phyloP scores from a whole-genome alignment of 345 rosid species.

The Anacardium occidentale region DNA sequence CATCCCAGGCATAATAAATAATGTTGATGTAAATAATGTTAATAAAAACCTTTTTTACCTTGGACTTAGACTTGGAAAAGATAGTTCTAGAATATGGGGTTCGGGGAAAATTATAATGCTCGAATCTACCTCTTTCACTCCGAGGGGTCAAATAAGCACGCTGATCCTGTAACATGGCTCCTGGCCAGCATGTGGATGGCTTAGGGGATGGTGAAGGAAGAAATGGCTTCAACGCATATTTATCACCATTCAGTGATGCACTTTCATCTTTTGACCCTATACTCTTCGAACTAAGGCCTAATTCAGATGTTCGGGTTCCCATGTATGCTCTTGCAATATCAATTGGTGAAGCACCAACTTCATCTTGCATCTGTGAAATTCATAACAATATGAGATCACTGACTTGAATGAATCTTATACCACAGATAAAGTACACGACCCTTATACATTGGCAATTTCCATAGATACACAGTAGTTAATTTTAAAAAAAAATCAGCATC shows the following conservation, averaged over 20 bases:
- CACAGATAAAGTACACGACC: not conserved
- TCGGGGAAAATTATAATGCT: conserved; percentile 62
- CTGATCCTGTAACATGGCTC: conserved; percentile 63
- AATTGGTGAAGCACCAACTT: conserved; percentile 66
- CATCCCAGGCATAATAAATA: not conserved
- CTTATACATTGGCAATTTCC: not conserved
- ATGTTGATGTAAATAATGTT: not conserved
- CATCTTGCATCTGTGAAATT: conserved; percentile 35
- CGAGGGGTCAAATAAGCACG: conserved; percentile 59
- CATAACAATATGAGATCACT: not conserved
- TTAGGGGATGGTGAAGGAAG: conserved; percentile 50
- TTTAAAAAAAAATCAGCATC: not conserved
- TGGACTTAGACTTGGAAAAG: conserved; percentile 62
- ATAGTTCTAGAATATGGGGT: conserved; percentile 80
- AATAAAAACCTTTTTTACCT: conserved; percentile 38
- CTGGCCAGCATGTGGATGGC: conserved; percentile 84
- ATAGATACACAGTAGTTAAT: not conserved
- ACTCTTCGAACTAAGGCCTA: conserved; percentile 46
- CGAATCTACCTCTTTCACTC: conserved; percentile 57
- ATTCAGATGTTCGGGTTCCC: conserved; percentile 51
- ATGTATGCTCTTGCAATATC: conserved; percentile 84
- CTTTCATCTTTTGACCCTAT: conserved; percentile 46
- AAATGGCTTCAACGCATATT: conserved; percentile 41
- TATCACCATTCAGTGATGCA: conserved; percentile 28
- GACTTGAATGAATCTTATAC: not conserved